Evolutionary conservation across 371 early-diverging fungal species (phyloP).

Genomic region (Lichtheimia ornata): DNA sequence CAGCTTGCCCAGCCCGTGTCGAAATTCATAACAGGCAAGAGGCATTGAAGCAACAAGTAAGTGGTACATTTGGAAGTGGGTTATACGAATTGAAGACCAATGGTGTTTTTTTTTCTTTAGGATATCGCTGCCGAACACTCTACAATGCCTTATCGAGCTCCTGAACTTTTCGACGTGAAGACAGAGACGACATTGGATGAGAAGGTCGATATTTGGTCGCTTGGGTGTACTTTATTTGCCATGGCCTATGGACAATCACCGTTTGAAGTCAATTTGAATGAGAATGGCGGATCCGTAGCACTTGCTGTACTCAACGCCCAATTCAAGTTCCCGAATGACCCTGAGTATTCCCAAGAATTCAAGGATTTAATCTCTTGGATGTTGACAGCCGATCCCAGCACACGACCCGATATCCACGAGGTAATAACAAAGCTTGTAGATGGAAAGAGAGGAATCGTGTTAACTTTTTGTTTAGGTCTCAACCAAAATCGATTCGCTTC

Average conservation of each 20-base stretch:
- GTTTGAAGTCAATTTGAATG: slow-evolving; percentile 69
- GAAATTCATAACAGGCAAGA: slow-evolving; percentile 59
- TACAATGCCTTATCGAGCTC: slow-evolving; percentile 80
- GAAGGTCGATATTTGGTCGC: slow-evolving; percentile 81
- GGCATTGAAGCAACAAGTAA: slow-evolving; percentile 66
- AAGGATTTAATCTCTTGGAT: slow-evolving; percentile 65
- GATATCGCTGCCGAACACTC: slow-evolving; percentile 77
- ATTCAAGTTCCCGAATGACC: slow-evolving; percentile 54
- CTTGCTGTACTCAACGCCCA: slow-evolving; percentile 74
- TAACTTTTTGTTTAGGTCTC: slow-evolving; percentile 5
- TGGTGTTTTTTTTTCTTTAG: slow-evolving; percentile 11
- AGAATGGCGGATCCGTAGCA: slow-evolving; percentile 74
- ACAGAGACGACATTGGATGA: slow-evolving; percentile 60
- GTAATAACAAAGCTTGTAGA: slow-evolving; percentile 12
- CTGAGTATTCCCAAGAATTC: slow-evolving; percentile 60
- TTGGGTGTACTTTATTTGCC: slow-evolving; percentile 76
- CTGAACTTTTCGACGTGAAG: slow-evolving; percentile 83
- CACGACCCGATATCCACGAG: slow-evolving; percentile 66
- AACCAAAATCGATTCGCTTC: background rate
- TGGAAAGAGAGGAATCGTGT: background rate
- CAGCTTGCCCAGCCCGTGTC: slow-evolving; percentile 61
- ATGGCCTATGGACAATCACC: slow-evolving; percentile 78
- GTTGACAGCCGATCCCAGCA: slow-evolving; percentile 64
- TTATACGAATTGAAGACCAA: background rate
- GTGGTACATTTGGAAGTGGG: background rate